Evolutionary conservation across 192 early-diverging fungal species (phyloP).

Genomic region (Helicostylum pulchrum): DNA sequence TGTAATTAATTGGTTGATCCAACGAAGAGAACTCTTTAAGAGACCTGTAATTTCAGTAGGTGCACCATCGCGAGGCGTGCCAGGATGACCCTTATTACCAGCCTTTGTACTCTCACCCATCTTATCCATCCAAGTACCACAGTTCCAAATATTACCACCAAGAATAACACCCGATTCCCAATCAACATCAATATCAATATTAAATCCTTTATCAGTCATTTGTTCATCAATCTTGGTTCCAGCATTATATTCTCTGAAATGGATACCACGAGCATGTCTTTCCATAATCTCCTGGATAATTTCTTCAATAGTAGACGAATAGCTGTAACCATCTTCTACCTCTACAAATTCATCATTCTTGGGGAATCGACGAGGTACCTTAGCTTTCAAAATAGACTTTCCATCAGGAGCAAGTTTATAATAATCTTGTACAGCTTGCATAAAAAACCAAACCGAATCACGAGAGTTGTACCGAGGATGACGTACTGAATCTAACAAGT

Average conservation of each 20-base stretch:
- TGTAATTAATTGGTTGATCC: slow-evolving; percentile 62
- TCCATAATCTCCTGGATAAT: slow-evolving; percentile 89
- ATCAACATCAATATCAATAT: slow-evolving; percentile 71
- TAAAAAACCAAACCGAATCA: slow-evolving; percentile 96
- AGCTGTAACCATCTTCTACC: slow-evolving; percentile 63
- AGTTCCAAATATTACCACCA: slow-evolving; percentile 92
- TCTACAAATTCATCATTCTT: slow-evolving; percentile 69
- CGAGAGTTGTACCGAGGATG: slow-evolving; percentile 92
- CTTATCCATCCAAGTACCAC: slow-evolving; percentile 99
- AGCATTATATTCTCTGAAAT: slow-evolving; percentile 95
- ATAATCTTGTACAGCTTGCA: slow-evolving; percentile 88
- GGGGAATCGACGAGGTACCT: slow-evolving; percentile 82
- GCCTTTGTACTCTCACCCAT: slow-evolving; percentile 94
- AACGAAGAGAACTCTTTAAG: slow-evolving; percentile 79
- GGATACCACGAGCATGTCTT: slow-evolving; percentile 85
- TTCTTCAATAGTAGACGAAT: slow-evolving; percentile 72
- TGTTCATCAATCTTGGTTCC: slow-evolving; percentile 82
- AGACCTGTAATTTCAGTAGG: slow-evolving; percentile 91
- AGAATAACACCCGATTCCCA: slow-evolving; percentile 77
- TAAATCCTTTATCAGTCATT: slow-evolving; percentile 90
- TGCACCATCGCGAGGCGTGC: slow-evolving; percentile 91
- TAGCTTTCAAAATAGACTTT: slow-evolving; percentile 60
- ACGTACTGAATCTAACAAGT: slow-evolving; percentile 84
- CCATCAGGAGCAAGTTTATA: slow-evolving; percentile 75
- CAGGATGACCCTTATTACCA: slow-evolving; percentile 86